Conservation (phyloP, 139 green algal species). For the Coelastrella sp. region DNA sequence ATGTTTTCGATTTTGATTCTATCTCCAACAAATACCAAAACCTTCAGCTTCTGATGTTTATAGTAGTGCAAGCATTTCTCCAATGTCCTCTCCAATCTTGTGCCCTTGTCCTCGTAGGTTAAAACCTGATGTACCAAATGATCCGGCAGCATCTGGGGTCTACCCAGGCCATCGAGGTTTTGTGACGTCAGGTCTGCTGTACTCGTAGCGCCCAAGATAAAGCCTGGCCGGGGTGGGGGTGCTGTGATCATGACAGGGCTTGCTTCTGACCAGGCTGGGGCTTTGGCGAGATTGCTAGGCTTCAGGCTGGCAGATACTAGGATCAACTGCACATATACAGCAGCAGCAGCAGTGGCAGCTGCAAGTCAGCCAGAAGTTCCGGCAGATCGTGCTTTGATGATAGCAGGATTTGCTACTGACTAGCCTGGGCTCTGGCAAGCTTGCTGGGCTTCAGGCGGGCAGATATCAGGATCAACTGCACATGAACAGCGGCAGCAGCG, state of each 20-base stretch:
- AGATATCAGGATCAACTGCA: too few species aligned
- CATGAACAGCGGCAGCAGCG: too few species aligned
- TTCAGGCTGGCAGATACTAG: conserved; percentile 27
- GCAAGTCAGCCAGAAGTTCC: background rate
- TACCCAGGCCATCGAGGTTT: too few species aligned
- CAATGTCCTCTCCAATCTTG: background rate
- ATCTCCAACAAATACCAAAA: conserved; percentile 22
- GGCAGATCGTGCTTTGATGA: too few species aligned
- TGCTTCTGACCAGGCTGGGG: background rate
- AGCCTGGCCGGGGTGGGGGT: background rate
- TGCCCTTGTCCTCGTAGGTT: background rate
- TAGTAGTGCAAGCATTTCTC: background rate
- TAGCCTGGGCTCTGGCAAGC: too few species aligned
- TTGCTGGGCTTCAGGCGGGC: too few species aligned
- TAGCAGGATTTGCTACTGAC: too few species aligned
- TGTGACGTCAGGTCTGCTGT: background rate
- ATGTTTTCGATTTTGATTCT: background rate
- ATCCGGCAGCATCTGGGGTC: conserved; percentile 13
- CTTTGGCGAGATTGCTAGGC: background rate
- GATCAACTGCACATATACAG: conserved; percentile 10
- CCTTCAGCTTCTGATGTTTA: background rate
- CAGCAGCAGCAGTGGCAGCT: background rate
- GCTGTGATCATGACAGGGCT: conserved; percentile 9
- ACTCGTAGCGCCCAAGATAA: background rate
- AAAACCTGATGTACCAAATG: conserved; percentile 13